Conservation (phyloP, 305 asterid genomes). For the Fraxinus sp. region DNA sequence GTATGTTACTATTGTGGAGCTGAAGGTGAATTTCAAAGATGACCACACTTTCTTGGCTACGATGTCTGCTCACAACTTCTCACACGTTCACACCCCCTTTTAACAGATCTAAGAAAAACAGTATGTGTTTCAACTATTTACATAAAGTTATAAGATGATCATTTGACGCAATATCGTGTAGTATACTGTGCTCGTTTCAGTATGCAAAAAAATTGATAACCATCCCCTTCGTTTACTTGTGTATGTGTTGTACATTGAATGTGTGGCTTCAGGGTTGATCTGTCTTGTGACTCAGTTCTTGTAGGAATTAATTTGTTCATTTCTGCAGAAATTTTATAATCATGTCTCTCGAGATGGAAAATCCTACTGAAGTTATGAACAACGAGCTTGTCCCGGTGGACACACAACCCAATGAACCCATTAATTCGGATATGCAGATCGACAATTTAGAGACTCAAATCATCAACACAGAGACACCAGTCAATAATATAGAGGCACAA, state of each 20-base stretch:
- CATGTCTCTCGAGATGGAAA: slow-evolving; percentile 28
- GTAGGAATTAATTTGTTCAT: neutral
- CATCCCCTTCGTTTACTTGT: neutral
- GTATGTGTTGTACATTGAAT: neutral
- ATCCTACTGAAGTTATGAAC: slow-evolving; percentile 37
- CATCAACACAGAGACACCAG: slow-evolving; percentile 35
- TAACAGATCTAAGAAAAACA: neutral
- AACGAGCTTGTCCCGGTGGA: slow-evolving; percentile 50
- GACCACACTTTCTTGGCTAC: neutral
- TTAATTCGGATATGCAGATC: slow-evolving; percentile 43
- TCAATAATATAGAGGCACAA: slow-evolving; percentile 36
- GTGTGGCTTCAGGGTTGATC: neutral
- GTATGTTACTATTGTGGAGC: neutral
- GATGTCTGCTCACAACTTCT: neutral
- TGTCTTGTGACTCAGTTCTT: neutral
- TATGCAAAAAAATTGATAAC: neutral
- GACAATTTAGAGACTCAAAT: slow-evolving; percentile 47
- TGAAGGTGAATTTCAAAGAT: neutral
- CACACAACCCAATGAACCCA: slow-evolving; percentile 23
- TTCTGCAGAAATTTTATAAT: slow-evolving; percentile 23
- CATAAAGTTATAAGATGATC: neutral
- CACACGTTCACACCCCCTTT: neutral
- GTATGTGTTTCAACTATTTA: neutral
- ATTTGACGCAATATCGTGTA: neutral
- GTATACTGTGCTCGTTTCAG: too few relatives aligned